Evolutionary conservation across 2,329 filamentous ascomycete species (phyloP), one percentile per base, ranked within the genome.

Genomic region (Scedosporium boydii): DNA sequence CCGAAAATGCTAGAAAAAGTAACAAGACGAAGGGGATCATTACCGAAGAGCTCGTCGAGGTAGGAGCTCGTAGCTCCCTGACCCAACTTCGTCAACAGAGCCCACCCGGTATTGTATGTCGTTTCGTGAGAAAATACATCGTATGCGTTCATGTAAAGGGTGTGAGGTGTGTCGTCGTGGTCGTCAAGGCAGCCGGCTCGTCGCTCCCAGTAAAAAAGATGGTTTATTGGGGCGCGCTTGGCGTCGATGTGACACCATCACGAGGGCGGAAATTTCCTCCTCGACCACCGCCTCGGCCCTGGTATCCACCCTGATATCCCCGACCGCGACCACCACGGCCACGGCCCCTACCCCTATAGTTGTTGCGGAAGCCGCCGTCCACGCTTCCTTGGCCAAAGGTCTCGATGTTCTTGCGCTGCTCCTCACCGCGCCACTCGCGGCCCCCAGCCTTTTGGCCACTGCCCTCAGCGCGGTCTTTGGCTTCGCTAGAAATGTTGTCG

Each of bases 301-400:
- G 48, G 29, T 42, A 61, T 27, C 59, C 59, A n/a, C 46, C 59
- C 6, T 76, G 77, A 63, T 76, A 74, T 21, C 79, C 78, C 27
- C 77, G 72, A 9, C 80, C 80, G 64, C 82, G 77, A 26, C 77
- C 75, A 27, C 88, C 87, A 58, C 89, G 84, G 23, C 90, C 90
- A 63, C 92, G 87, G 42, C 90, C 90, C 53, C 91, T 84, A 34
- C 91, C 90, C 60, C 92, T 87, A 75, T 87, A 95, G 66, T 90
- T 88, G 61, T 87, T 86, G 65, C 89, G 84, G 73, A 86, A 89
- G 16, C 86, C 84, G 59, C 86, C 88, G 68, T 99, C 95, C 23
- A 99, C 93, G 68, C 92, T 97, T 61, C 93, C 93, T 74, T 98
- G 93, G 7, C 95, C 95, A 68, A 99, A 99, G 0, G 95, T 99